Evolutionary conservation across 1,284 basidiomycete genomes (phyloP).

Genomic region (Malassezia sp.): DNA sequence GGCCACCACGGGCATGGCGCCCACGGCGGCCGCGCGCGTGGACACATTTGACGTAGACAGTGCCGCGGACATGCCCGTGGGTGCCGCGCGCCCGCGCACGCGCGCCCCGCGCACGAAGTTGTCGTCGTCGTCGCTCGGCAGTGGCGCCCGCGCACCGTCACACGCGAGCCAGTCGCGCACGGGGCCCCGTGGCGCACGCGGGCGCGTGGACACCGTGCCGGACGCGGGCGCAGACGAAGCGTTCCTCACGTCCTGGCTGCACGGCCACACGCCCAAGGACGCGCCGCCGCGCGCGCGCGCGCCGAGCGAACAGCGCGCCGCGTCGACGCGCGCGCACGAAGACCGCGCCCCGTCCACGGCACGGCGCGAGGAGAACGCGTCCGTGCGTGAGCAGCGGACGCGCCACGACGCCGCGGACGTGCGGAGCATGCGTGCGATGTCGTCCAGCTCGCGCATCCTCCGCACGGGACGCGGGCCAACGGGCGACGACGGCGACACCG

Average conservation of each 20-base stretch:
- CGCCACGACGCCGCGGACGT: constrained; percentile 1
- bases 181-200: no score
- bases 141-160: background rate
- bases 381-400: constrained; percentile 1
- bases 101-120: constrained; percentile 4
- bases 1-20: background rate
- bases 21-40: background rate
- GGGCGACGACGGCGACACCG: background rate
- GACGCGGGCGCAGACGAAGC: background rate
- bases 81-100: background rate
- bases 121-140: constrained; percentile 9
- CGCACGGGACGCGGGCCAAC: background rate
- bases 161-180: background rate
- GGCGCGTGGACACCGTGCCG: no score
- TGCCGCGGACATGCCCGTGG: constrained; percentile 10
- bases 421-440: constrained; percentile 3
- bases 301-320: no score
- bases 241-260: background rate
- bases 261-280: background rate
- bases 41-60: constrained; percentile 9
- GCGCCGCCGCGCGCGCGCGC: background rate
- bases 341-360: background rate
- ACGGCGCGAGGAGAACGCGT: background rate
- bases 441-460: constrained; percentile 8
- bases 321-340: no score